phyloP scores from a whole-genome alignment of 2,329 filamentous ascomycete species.

The Sclerotinia sclerotiorum region DNA sequence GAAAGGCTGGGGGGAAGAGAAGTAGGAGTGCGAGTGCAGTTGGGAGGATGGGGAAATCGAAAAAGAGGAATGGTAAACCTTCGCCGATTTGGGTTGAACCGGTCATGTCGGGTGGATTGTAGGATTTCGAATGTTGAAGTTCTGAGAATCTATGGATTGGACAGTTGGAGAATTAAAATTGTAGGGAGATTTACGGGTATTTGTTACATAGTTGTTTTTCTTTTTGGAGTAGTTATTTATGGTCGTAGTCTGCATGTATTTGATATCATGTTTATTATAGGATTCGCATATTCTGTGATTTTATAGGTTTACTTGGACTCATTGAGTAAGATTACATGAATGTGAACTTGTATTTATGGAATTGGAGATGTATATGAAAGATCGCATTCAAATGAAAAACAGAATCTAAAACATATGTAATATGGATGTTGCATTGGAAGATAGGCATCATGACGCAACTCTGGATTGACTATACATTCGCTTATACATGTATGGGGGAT shows the following conservation, averaged over 20 bases:
- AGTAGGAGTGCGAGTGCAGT: neutral
- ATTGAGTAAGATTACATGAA: neutral
- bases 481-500: neutral
- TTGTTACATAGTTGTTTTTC: neutral
- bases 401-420: no score
- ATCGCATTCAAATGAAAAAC: neutral
- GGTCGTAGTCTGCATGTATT: neutral
- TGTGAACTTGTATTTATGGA: neutral
- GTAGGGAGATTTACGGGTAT: neutral
- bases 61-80: neutral
- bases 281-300: no score
- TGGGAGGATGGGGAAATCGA: neutral
- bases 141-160: no score
- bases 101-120: constrained; percentile 4
- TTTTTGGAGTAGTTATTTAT: neutral
- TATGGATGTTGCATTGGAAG: no score
- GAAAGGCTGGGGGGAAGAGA: neutral
- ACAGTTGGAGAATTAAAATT: neutral
- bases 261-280: neutral
- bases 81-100: neutral
- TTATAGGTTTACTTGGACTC: no score
- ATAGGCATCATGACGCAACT: neutral
- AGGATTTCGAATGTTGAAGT: neutral
- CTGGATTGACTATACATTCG: neutral
- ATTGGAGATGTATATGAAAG: neutral